Base-by-base conservation (phyloP, 2,329 filamentous ascomycete genomes). In the Fusarium sulawesiense region DNA sequence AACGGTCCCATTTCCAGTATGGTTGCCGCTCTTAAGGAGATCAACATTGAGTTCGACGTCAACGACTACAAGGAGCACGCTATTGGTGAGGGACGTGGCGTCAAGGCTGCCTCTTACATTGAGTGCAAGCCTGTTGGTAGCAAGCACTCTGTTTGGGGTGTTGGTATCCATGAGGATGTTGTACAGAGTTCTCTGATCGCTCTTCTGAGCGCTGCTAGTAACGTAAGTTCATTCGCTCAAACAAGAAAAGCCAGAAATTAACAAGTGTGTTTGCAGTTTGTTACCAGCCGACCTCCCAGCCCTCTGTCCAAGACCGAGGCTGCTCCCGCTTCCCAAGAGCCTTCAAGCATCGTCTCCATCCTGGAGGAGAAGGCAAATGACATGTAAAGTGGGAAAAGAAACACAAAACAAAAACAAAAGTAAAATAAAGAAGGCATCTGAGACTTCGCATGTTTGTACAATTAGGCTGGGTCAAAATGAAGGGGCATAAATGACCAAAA, bases 21-120 rank as follows among this genome's bases (percentile, higher is more conserved):
- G 76, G 93, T 93, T 3, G 91, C 93, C 74, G 95, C 94, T 18
- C 86, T 99, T 45, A 88, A 89, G 73, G 85, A 86, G 18, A 82
- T 98, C 34, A 93, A 93, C 62, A 91, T 98, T 69, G 91, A 97
- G 76, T 85, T 98, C 25, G 95, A 98, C 77, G 93, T 98, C 54
- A 88, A 91, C 47, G 93, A 98, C 79, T 98, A 98, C 85, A 97
- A 97, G 84, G 96, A 98, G 81, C 95, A 98, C 81, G 92, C 94
- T 29, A 94, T 98, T 73, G 93, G 93, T 12, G 58, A 76, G 54
- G 93, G 93, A 66, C 88, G 89, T 60, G 89, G 93, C 66, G 93
- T 95, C 72, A 97, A 97, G 84, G 95, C 95, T n/a, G 95, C 94
- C 3, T 93, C 94, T 4, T 98, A 97, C 78, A 97, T 98, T 70